Evolutionary conservation across 2,329 filamentous ascomycete genomes (phyloP).

Genomic region (Elsinoe perseae): DNA sequence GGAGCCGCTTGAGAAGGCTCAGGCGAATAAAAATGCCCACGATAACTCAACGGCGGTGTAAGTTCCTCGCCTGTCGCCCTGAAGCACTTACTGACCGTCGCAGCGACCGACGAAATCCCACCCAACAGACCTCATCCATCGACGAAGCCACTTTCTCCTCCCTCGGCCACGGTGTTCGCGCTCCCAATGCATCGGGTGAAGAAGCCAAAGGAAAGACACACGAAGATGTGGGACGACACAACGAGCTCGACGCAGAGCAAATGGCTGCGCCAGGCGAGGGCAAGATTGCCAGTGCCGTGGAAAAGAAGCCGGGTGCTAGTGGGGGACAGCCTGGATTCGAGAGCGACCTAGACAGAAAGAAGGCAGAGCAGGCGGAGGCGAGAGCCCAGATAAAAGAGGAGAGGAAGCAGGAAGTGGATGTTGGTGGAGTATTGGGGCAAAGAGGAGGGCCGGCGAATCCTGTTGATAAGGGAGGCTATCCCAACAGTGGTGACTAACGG

Average conservation of each 20-base stretch:
- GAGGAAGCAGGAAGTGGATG: slow-evolving; percentile 32
- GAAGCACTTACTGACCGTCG: slow-evolving; percentile 1
- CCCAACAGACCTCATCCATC: slow-evolving; percentile 30
- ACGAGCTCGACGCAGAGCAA: slow-evolving; percentile 42
- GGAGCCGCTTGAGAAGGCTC: slow-evolving; percentile 33
- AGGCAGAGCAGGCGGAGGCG: slow-evolving; percentile 40
- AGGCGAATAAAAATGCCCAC: slow-evolving; percentile 30
- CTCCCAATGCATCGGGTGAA: slow-evolving; percentile 36
- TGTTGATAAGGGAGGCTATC: slow-evolving; percentile 29
- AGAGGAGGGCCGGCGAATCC: slow-evolving; percentile 39
- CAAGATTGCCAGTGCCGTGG: slow-evolving; percentile 36
- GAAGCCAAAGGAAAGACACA: slow-evolving; percentile 34
- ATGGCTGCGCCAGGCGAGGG: slow-evolving; percentile 44
- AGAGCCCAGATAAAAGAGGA: slow-evolving; percentile 36
- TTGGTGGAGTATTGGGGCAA: slow-evolving; percentile 39
- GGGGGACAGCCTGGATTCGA: slow-evolving; percentile 35
- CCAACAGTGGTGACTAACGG: slow-evolving; percentile 20
- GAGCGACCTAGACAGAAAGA: slow-evolving; percentile 43
- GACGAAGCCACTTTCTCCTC: slow-evolving; percentile 32
- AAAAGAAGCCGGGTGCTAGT: slow-evolving; percentile 30
- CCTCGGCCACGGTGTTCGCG: slow-evolving; percentile 37
- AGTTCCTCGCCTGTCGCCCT: not conserved
- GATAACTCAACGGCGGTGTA: slow-evolving; percentile 23
- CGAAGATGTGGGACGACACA: slow-evolving; percentile 36
- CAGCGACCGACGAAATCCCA: slow-evolving; percentile 33